Conservation (phyloP, 768 basidiomycete genomes). For the Xerocomellus intermedius region DNA sequence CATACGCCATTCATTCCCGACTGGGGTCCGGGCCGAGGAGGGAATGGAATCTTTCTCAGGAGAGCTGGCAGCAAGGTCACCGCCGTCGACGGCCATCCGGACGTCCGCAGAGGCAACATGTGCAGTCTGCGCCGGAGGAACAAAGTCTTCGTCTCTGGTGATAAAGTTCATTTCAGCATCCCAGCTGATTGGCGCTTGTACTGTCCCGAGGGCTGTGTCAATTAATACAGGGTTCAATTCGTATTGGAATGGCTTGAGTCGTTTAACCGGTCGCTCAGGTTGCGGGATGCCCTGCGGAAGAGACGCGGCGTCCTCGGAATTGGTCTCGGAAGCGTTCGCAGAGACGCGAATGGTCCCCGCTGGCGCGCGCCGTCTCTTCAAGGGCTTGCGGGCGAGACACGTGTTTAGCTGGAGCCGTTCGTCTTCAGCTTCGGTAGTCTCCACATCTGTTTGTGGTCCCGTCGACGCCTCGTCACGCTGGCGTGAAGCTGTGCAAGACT, state of each 20-base stretch:
- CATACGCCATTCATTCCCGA: background rate
- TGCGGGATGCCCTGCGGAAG: background rate
- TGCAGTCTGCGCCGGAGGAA: background rate
- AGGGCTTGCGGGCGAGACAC: constrained; percentile 9
- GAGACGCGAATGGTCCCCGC: background rate
- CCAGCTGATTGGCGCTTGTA: constrained; percentile 21
- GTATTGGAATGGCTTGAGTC: constrained; percentile 20
- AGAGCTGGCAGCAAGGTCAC: background rate
- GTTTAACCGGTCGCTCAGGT: constrained; percentile 15
- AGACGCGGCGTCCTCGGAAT: constrained; percentile 6
- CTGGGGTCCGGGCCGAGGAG: background rate
- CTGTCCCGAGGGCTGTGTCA: constrained; percentile 26
- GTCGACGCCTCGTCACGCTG: constrained; percentile 1
- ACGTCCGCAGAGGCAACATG: background rate
- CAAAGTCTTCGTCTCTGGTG: background rate
- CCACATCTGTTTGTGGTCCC: constrained; percentile 17
- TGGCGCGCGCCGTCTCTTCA: constrained; percentile 1
- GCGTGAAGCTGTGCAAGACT: background rate
- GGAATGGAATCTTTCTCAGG: background rate
- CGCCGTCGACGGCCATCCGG: background rate
- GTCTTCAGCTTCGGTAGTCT: constrained; percentile 25
- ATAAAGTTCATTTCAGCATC: constrained; percentile 10
- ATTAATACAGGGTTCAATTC: constrained; percentile 16
- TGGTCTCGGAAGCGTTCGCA: constrained; percentile 7
- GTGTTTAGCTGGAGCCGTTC: constrained; percentile 11